A percentile compares a stretch with the other conserved stretches of the same genome.
Evolutionary conservation across 228 moss, liverwort and hornwort species (phyloP).

Genomic region (Sphagnum magellanicum): DNA sequence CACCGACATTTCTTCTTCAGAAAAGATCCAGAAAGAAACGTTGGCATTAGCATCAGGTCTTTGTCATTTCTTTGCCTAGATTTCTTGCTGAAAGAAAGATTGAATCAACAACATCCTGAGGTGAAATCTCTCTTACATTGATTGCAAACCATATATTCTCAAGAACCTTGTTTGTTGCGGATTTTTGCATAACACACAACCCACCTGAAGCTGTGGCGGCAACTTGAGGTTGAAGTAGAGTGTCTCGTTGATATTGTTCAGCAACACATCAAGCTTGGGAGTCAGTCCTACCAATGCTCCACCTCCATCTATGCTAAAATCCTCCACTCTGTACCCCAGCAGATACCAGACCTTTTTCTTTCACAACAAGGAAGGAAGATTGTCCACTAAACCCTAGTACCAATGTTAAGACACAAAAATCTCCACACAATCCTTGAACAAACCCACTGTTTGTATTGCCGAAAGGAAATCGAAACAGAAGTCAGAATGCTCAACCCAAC

Average conservation of each 20-base stretch:
- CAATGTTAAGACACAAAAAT: too few species aligned
- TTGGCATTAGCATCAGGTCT: neutral
- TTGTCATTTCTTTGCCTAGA: neutral
- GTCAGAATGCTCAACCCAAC: too few species aligned
- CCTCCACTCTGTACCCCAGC: conserved; percentile 22
- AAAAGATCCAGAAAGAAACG: neutral
- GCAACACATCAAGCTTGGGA: conserved; percentile 15
- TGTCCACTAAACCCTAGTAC: neutral
- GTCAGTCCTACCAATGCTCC: conserved; percentile 20
- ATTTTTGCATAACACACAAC: neutral
- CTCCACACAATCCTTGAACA: too few species aligned
- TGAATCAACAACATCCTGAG: conserved; percentile 11
- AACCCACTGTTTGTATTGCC: too few species aligned
- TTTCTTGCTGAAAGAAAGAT: neutral
- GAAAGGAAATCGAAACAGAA: too few species aligned
- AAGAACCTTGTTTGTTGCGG: conserved; percentile 8
- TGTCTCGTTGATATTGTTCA: conserved; percentile 33
- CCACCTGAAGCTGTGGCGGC: conserved; percentile 39
- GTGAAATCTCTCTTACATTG: too few species aligned
- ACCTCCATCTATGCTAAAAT: conserved; percentile 42
- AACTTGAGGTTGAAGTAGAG: conserved; percentile 39
- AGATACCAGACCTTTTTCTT: neutral
- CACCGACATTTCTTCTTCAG: neutral
- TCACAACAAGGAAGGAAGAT: neutral
- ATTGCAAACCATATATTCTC: too few species aligned